These are phyloP conservation scores for Colletotrichum gloeosporioides DNA, from an alignment of 2,329 filamentous ascomycete genomes.

Conservation along the genomic window DNA sequence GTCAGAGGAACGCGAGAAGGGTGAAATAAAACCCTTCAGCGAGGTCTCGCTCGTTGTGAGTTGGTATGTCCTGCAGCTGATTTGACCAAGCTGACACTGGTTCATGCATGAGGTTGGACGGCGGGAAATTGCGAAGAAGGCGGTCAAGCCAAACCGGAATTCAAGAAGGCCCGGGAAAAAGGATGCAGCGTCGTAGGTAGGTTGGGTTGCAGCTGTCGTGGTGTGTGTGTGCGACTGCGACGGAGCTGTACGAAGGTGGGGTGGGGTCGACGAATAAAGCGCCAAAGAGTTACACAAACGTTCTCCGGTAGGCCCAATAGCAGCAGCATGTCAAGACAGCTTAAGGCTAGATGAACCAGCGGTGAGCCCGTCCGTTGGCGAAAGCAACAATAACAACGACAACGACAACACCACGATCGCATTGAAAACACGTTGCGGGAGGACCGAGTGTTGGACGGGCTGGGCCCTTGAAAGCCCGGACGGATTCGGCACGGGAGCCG, in stretches of 20 bases:
- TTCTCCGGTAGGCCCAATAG: not conserved
- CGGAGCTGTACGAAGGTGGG: constrained; percentile 2
- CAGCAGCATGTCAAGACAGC: not conserved
- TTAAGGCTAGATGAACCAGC: not conserved
- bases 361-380: not conserved
- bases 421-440: not conserved
- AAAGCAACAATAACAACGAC: not conserved
- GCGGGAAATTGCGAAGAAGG: constrained; percentile 19
- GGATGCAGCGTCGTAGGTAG: not conserved
- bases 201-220: not conserved
- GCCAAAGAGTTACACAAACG: not conserved
- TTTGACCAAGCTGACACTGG: not conserved
- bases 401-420: not conserved
- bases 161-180: constrained; percentile 8
- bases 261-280: constrained; percentile 5
- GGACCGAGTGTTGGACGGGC: not conserved
- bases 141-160: constrained; percentile 20
- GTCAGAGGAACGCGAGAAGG: not conserved
- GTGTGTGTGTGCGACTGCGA: not conserved
- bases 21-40: not conserved
- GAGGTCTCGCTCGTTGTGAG: not conserved
- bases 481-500: constrained; percentile 1
- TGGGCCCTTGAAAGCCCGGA: not conserved
- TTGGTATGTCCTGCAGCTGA: not conserved
- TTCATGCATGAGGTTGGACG: constrained; percentile 12